phyloP scores from a whole-genome alignment of 805 yeast species.

The Yamadazyma ubonensis region DNA sequence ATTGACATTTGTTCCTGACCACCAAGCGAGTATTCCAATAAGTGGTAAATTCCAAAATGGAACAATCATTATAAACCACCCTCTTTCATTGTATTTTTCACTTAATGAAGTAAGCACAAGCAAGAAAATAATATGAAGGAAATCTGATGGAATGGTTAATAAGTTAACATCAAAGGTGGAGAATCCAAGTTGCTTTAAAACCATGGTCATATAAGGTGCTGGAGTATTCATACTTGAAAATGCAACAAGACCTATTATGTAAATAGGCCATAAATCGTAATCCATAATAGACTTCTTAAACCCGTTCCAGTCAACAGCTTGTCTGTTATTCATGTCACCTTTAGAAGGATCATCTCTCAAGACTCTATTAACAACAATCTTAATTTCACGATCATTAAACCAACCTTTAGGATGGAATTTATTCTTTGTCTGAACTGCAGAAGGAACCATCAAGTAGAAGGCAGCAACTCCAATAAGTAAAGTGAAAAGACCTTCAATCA shows the following conservation, averaged over 20 bases:
- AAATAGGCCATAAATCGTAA: slow-evolving; percentile 29
- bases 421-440: slow-evolving; percentile 52
- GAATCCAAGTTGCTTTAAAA: slow-evolving; percentile 36
- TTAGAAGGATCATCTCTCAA: slow-evolving; percentile 30
- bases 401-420: slow-evolving; percentile 48
- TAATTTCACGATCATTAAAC: slow-evolving; percentile 26
- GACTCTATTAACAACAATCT: slow-evolving; percentile 26
- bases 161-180: slow-evolving; percentile 23
- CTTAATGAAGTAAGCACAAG: slow-evolving; percentile 35
- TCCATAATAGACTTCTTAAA: slow-evolving; percentile 19
- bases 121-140: slow-evolving; percentile 34
- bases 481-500: slow-evolving; percentile 63
- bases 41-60: slow-evolving; percentile 35
- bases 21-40: slow-evolving; percentile 32
- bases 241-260: slow-evolving; percentile 35
- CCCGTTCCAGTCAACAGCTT: slow-evolving; percentile 21
- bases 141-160: slow-evolving; percentile 23
- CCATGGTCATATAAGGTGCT: slow-evolving; percentile 46
- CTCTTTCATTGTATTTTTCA: slow-evolving; percentile 30
- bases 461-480: slow-evolving; percentile 48
- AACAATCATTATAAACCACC: slow-evolving; percentile 23
- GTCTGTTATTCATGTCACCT: slow-evolving; percentile 31
- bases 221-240: slow-evolving; percentile 19
- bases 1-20: slow-evolving; percentile 40
- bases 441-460: slow-evolving; percentile 53